Conservation (phyloP, 179 eudicot species). For the Beta lomatogona region DNA sequence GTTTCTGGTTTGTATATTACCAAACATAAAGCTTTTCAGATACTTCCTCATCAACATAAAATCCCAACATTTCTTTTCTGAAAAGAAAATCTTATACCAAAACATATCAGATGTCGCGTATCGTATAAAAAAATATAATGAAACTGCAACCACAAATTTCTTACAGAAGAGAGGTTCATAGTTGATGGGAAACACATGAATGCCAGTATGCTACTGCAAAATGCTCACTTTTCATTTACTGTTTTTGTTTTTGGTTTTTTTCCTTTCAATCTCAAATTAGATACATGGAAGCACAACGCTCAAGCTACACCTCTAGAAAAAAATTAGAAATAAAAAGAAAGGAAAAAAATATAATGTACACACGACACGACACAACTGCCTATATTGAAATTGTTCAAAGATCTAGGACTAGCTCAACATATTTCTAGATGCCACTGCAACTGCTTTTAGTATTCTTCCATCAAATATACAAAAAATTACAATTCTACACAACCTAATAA, state of each 20-base stretch:
- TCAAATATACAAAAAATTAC: constrained; percentile 22
- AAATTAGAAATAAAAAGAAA: constrained; percentile 11
- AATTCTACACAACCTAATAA: constrained; percentile 32
- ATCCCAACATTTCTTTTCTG: no score
- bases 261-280: constrained; percentile 5
- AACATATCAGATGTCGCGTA: no score
- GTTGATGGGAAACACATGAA: not conserved
- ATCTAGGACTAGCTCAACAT: constrained; percentile 6
- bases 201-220: not conserved
- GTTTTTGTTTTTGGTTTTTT: not conserved
- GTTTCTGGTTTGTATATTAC: no score
- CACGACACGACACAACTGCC: not conserved
- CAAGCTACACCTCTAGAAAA: constrained; percentile 14
- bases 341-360: constrained; percentile 10
- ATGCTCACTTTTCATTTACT: constrained; percentile 19
- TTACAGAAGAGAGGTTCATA: not conserved
- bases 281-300: constrained; percentile 8
- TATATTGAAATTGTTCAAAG: not conserved
- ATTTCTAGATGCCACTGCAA: constrained; percentile 14
- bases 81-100: no score
- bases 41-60: no score
- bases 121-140: no score
- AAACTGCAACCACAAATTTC: no score
- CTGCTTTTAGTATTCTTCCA: constrained; percentile 8
- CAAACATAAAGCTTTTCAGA: no score